Evolutionary conservation across 805 yeast species (phyloP), one percentile per base, ranked within the genome.

Genomic region (Candida nanaspora): DNA sequence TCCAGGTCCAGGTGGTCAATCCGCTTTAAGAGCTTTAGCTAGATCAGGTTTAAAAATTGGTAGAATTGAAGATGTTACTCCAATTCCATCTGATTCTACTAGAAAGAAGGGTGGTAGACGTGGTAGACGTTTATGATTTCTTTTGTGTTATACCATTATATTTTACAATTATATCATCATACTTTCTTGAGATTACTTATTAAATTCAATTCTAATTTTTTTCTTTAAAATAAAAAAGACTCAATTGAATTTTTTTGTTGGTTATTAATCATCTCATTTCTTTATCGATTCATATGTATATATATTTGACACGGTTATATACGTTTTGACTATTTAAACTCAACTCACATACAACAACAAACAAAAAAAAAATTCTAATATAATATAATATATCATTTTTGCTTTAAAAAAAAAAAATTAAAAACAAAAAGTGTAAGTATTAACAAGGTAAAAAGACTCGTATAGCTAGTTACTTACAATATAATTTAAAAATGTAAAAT

Each of bases 31-130:
- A 84, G 96, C 98, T 69, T 76, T 91, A 66, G 98, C 99, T 66
- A 89, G 99, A 83, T 88, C 98, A 58, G 99, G 99, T 72, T 80
- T 93, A 75, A 89, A 95, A 83, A 93, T 93, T 59, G 99, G 99
- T 65, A 88, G 99, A 78, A 93, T 93, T 63, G 99, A 94, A 81
- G 99, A 93, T 74, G 98, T 93, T 60, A 93, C 99, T 61, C 98
- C 98, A 74, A 89, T 93, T 65, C 99, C 99, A 74, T 93, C 98
- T 61, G 99, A 93, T 76, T 89, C 98, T 65, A 94, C 98, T 74
- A 93, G 99, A 85, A 86, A 91, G 87, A 94, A 93, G 95, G 98
- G 98, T 87, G 99, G 99, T 86, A 93, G 98, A 82, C 89, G 99
- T 83, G 99, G 99, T 91, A 91, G 98, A 84, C 88, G 99, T 86